Evolutionary conservation across 1,284 basidiomycete species (phyloP).

Genomic region (Chondrostereum purpureum): DNA sequence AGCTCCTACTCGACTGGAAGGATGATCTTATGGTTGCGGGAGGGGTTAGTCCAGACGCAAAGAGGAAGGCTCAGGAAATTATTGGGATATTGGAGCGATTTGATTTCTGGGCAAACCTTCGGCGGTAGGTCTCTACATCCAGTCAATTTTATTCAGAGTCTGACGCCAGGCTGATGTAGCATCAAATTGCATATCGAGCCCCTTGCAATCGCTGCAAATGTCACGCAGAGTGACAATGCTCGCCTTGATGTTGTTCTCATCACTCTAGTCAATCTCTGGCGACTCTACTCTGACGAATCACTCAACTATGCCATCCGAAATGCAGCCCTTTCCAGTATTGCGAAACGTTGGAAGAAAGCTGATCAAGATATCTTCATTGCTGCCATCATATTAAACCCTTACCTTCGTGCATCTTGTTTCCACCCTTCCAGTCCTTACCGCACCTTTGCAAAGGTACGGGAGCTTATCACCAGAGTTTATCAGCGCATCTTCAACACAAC

Average conservation of each 20-base stretch:
- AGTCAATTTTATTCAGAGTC: too few relatives aligned
- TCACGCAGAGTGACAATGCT: slow-evolving; percentile 26
- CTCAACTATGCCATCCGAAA: too few relatives aligned
- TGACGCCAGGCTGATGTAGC: too few relatives aligned
- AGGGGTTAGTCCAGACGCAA: slow-evolving; percentile 13
- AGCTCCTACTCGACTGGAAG: slow-evolving; percentile 10
- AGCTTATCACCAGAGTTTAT: slow-evolving; percentile 17
- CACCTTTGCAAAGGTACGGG: slow-evolving; percentile 1
- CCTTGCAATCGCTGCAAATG: slow-evolving; percentile 32
- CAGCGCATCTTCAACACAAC: slow-evolving; percentile 18
- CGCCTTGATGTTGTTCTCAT: slow-evolving; percentile 31
- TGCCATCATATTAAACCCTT: slow-evolving; percentile 33
- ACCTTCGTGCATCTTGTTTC: slow-evolving; percentile 13
- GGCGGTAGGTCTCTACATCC: slow-evolving; percentile 16
- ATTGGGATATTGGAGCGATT: slow-evolving; percentile 18
- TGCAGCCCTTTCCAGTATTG: slow-evolving; percentile 27
- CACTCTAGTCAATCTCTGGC: slow-evolving; percentile 17
- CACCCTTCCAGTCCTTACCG: slow-evolving; percentile 1
- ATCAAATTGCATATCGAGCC: slow-evolving; percentile 27
- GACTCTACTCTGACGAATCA: too few relatives aligned
- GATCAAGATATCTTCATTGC: slow-evolving; percentile 39
- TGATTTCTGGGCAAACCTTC: slow-evolving; percentile 23
- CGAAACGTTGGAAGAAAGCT: slow-evolving; percentile 31
- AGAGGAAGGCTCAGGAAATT: slow-evolving; percentile 22
- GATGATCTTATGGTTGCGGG: too few relatives aligned